Evolutionary conservation across 768 basidiomycete genomes (phyloP).

Genomic region (Agaricus blazei): DNA sequence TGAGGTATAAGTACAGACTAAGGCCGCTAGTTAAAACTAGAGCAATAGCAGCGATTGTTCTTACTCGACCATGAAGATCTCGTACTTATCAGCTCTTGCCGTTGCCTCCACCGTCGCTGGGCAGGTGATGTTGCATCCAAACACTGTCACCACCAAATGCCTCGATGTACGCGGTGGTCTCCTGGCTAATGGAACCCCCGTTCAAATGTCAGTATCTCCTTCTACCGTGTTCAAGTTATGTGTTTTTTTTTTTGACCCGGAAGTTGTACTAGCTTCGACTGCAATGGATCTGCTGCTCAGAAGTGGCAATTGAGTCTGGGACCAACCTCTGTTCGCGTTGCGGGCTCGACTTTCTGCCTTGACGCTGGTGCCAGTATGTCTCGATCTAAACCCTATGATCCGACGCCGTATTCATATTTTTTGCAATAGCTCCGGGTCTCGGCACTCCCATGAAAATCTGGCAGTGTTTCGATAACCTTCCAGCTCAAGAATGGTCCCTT

Average conservation of each 20-base stretch:
- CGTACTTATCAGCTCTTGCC: neutral
- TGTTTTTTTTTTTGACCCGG: no score
- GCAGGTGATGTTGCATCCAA: constrained; percentile 17
- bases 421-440: neutral
- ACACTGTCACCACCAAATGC: constrained; percentile 21
- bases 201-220: constrained; percentile 23
- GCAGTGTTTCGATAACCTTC: constrained; percentile 18
- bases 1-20: no score
- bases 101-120: neutral
- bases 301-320: constrained; percentile 25
- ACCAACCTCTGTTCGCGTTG: neutral
- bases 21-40: no score
- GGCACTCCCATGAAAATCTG: constrained; percentile 19
- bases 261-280: constrained; percentile 12
- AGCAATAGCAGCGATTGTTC: no score
- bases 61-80: neutral
- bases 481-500: constrained; percentile 21
- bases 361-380: constrained; percentile 28
- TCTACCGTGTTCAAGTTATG: neutral
- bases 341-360: constrained; percentile 23
- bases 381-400: no score
- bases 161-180: constrained; percentile 27
- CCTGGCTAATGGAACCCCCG: constrained; percentile 26
- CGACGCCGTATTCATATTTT: no score
- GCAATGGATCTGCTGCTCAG: constrained; percentile 13